Base-by-base conservation (phyloP, 345 rosid genomes). In the Salix koriyanagi region DNA sequence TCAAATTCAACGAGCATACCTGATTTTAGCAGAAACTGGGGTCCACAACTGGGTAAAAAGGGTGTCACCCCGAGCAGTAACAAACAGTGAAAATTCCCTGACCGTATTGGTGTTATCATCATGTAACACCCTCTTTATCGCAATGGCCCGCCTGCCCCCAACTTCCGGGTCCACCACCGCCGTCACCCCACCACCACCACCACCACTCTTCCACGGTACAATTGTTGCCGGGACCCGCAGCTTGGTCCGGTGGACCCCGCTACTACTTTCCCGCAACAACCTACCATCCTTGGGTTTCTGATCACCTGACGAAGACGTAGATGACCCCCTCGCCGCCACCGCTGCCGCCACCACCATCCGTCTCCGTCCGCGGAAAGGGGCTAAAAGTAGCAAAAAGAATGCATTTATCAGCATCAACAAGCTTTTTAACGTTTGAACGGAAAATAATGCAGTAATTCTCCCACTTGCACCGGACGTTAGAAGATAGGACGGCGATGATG, bases 381-480 rank as follows among this genome's bases (percentile, higher is more conserved):
- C 52, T 46, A 93, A 67, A 8, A 95, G 72, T 11, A 93, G 50
- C 54, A 91, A 77, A 6, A 90, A 67, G 36, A 91, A 34, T 3
- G 94, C 89, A 13, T 86, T 82, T 39, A 89, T 69, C 6, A 88
- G 41, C 60, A 86, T 10, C 16, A 89, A 16, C 30, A 86, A 70
- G 10, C 88, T 87, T 75, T 54, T 87, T 61, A 90, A 80, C 64
- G 85, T 83, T 21, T 89, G 83, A 58, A 83, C 77, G 4, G 91
- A 90, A 75, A 95, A 89, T 75, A 93, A 83, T 7, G 90, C 93
- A 71, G 83, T 86, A 15, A 93, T 82, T 4, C 96, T 87, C 18
- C 94, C 97, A 80, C 97, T 93, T 0, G 97, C 97, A 12, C 97
- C 97, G 14, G 97, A 95, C 0, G 97, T 93, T 12, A 93, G 64